Evolutionary conservation across 2,329 filamentous ascomycete species (phyloP).

Genomic region (Talaromyces sp.): DNA sequence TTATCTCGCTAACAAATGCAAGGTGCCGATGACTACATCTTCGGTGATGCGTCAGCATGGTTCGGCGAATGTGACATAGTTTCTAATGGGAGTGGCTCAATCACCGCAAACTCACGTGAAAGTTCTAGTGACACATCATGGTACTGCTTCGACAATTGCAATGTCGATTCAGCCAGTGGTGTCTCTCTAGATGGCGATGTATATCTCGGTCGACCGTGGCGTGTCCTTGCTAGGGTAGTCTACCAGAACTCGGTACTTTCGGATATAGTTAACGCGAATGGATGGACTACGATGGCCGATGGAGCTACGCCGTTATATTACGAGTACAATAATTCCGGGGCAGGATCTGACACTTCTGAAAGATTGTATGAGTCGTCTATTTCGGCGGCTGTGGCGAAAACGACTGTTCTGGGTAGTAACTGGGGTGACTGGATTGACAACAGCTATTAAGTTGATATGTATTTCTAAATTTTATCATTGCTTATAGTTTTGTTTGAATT

Average conservation of each 20-base stretch:
- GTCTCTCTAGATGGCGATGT: not conserved
- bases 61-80: not conserved
- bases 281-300: not conserved
- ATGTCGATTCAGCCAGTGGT: not conserved
- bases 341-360: not conserved
- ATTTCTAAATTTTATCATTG: too few species aligned
- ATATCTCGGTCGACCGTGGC: not conserved
- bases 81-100: not conserved
- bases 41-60: not conserved
- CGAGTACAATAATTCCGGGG: not conserved
- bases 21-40: not conserved
- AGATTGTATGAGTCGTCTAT: not conserved
- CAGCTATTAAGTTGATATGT: not conserved
- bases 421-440: not conserved
- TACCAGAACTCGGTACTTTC: not conserved
- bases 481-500: too few species aligned
- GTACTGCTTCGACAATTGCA: not conserved
- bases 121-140: not conserved
- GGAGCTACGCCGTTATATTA: not conserved
- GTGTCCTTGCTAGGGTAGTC: not conserved
- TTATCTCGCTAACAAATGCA: not conserved
- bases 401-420: not conserved
- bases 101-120: not conserved
- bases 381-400: not conserved
- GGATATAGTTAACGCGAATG: not conserved